Percentiles rank a stretch among this genome's conserved stretches.
These are phyloP conservation scores for Trichopus zeylanicus DNA, from an alignment of 116 monocot species.

Conservation along the genomic window DNA sequence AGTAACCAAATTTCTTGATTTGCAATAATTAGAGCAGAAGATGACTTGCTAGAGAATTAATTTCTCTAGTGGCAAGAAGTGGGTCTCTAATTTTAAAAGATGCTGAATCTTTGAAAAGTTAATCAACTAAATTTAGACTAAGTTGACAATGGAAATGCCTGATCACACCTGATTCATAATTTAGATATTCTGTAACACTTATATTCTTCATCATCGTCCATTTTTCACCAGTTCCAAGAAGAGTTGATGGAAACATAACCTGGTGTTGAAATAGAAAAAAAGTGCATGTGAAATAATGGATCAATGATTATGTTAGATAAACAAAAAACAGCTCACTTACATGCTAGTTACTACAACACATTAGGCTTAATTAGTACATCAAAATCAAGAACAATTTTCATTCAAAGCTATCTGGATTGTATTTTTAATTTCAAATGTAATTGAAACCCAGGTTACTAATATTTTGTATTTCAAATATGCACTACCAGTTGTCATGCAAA, in stretches of 20 bases:
- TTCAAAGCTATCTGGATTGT: background rate
- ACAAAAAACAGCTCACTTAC: background rate
- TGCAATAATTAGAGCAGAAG: no score
- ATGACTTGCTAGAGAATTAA: no score
- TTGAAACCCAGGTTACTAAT: no score
- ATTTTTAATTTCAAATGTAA: background rate
- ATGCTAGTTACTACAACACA: background rate
- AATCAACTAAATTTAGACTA: background rate
- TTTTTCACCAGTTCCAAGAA: conserved; percentile 85
- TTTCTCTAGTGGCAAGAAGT: background rate
- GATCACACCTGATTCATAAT: conserved; percentile 75
- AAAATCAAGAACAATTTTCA: background rate
- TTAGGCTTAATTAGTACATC: background rate
- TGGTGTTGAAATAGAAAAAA: conserved; percentile 10
- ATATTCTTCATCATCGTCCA: conserved; percentile 95
- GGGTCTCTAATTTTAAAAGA: background rate
- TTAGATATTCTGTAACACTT: conserved; percentile 91
- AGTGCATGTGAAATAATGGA: background rate
- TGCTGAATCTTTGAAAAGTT: background rate
- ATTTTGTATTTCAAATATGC: no score
- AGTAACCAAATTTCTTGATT: no score
- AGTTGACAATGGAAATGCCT: background rate
- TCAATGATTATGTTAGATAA: background rate
- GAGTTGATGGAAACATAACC: conserved; percentile 97
- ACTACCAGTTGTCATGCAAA: no score